Base-by-base conservation (phyloP, 495 filamentous ascomycete genomes). In the Penicillium lividum region DNA sequence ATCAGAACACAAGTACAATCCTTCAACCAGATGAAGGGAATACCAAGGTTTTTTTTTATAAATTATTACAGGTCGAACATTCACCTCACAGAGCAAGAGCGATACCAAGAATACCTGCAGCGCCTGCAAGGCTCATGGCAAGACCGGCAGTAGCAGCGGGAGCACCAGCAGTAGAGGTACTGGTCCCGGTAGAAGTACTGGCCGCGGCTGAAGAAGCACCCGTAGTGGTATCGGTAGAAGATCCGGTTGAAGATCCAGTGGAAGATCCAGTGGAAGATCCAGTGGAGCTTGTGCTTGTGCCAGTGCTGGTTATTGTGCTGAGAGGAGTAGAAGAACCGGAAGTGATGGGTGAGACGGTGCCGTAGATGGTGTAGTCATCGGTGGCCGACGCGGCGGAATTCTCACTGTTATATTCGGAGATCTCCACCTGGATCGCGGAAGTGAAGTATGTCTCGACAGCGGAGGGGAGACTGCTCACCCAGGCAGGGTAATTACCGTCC, bases 91-190 rank as follows among this genome's bases (percentile, higher is more conserved):
- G 59, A 42, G 65, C 67, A 29, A 70, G 56, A 8, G 65, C 67
- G 54, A 70, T 51, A 45, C 67, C 67, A 18, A 69, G 58, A 30
- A 68, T 60, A 46, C 67, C 67, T 3, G 58, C 67, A 38, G 61
- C 67, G 7, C 60, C 63, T 22, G 57, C 59, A 46, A 66, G 45
- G 18, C 63, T 40, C 34, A 66, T 47, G 3, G 63, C 63, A 7
- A 63, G 33, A 34, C 53, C 53, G 38, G 56, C 61, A 51, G 63
- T 55, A 22, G 60, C 63, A 29, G 60, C 60, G 29, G 56, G 7
- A 53, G 67, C 51, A 34, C 48, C 49, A 42, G 34, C 61, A 56
- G 57, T 51, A 10, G 61, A 63, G 8, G 60, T 62, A 4, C 60
- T 59, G 8, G 53, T 59, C 28, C 34, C 42, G 3, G 58, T 48